These are phyloP conservation scores for Panicum hallii DNA, from an alignment of 202 grass and related monocot species.

Conservation along the genomic window DNA sequence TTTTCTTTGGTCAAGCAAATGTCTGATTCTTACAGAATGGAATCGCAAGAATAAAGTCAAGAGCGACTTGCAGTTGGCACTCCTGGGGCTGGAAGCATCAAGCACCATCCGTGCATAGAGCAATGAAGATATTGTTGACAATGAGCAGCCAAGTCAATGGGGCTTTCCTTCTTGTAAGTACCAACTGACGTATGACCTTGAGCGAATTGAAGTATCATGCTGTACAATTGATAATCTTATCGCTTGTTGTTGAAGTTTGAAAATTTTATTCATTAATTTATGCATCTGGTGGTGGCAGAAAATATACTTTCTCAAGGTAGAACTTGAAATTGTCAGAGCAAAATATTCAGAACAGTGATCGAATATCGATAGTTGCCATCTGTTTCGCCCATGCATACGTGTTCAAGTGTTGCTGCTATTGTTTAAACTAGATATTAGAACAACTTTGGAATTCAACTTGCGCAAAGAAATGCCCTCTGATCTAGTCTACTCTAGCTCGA, in stretches of 20 bases:
- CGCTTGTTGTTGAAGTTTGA: background rate
- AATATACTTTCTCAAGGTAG: background rate
- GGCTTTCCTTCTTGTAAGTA: background rate
- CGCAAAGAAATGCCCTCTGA: background rate
- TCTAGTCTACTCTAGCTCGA: background rate
- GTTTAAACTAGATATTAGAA: background rate
- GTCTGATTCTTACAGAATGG: background rate
- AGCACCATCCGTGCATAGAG: background rate
- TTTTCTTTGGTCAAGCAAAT: background rate
- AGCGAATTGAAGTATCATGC: background rate
- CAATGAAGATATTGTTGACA: background rate
- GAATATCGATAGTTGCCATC: background rate
- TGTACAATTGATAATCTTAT: background rate
- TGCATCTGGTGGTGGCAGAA: background rate
- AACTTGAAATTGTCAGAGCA: background rate
- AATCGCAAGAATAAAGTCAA: constrained; percentile 13
- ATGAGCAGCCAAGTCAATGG: constrained; percentile 2
- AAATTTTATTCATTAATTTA: background rate
- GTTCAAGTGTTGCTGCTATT: background rate
- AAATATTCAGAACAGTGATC: background rate
- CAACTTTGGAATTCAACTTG: background rate
- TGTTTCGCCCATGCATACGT: background rate
- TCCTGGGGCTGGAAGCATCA: too few relatives aligned
- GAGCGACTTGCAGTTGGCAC: background rate
- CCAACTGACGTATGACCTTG: background rate